Evolutionary conservation across 2,329 filamentous ascomycete species (phyloP), one percentile per base, ranked within the genome.

Genomic region (Drechslera avenae): DNA sequence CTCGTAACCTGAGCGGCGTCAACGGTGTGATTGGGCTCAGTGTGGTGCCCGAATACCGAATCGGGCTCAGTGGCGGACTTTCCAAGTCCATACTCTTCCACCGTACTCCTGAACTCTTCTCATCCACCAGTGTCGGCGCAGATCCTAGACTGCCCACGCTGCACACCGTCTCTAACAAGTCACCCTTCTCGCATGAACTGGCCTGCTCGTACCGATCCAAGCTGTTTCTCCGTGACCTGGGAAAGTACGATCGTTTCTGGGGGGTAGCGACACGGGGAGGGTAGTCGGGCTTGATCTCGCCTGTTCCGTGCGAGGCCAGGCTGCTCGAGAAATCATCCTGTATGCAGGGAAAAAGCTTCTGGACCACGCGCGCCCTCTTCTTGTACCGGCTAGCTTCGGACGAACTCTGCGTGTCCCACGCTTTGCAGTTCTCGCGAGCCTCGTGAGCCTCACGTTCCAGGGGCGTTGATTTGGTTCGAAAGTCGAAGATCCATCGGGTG

Each of bases 401-500:
- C 3, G 33, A 37, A 18, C 32, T 37, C 13, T 34, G 31, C 2
- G 66, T 57, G 43, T 62, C 60, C 14, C 63, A 66, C 13, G 59
- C 58, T 39, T 63, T 68, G 57, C 66, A 66, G n/a, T 46, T 14
- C 60, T 67, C 65, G 50, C 62, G 63, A 51, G 66, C 58, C 23
- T 52, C 62, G 26, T 62, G 63, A 55, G 67, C 60, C 43, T 69
- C 67, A 3, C 59, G 67, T 35, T 71, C 69, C n/a, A 62, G 55
- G 16, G 67, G 68, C n/a, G 62, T 67, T 10, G 67, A 57, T 47
- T 72, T 69, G 14, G 67, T 67, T 9, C 59, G 60, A 54, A 73
- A 73, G 53, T 73, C 69, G 55, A 73, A 72, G 19, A 74, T 68
- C 72, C 73, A 74, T 35, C 72, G 71, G 5, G 72, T 73, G 23